Evolutionary conservation across 345 rosid genomes (phyloP).

Genomic region (Brassica nigra): DNA sequence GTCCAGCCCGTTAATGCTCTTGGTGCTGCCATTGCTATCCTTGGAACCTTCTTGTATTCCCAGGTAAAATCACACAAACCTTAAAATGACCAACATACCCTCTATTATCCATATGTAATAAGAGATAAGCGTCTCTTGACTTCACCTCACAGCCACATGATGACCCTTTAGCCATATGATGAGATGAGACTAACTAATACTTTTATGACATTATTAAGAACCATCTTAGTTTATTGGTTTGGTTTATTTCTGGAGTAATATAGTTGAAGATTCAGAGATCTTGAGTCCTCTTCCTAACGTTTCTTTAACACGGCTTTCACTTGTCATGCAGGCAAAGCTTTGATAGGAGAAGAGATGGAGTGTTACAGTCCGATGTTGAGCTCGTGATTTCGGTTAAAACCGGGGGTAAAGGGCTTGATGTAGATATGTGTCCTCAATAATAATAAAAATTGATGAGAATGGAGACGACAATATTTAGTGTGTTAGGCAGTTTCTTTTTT

Average conservation of each 20-base stretch:
- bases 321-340: constrained; percentile 35
- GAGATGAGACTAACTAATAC: constrained; percentile 4
- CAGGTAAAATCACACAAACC: constrained; percentile 60
- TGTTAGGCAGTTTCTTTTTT: constrained; percentile 25
- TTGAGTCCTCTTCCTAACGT: neutral
- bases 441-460: constrained; percentile 22
- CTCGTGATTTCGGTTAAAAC: constrained; percentile 21
- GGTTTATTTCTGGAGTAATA: neutral
- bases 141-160: constrained; percentile 15
- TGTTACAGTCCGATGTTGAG: constrained; percentile 24
- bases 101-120: neutral
- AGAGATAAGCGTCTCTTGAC: constrained; percentile 15
- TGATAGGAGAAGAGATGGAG: constrained; percentile 16
- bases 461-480: constrained; percentile 28
- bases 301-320: neutral
- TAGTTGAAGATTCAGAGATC: neutral
- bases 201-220: neutral
- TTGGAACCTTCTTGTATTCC: constrained; percentile 96
- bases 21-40: constrained; percentile 93
- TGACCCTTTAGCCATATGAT: neutral
- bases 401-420: constrained; percentile 34
- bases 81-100: constrained; percentile 25
- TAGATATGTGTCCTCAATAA: constrained; percentile 42
- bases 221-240: neutral
- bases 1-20: constrained; percentile 89